Evolutionary conservation across 371 early-diverging fungal genomes (phyloP), one percentile per base, ranked within the genome.

Genomic region (Mucor circinelloides): DNA sequence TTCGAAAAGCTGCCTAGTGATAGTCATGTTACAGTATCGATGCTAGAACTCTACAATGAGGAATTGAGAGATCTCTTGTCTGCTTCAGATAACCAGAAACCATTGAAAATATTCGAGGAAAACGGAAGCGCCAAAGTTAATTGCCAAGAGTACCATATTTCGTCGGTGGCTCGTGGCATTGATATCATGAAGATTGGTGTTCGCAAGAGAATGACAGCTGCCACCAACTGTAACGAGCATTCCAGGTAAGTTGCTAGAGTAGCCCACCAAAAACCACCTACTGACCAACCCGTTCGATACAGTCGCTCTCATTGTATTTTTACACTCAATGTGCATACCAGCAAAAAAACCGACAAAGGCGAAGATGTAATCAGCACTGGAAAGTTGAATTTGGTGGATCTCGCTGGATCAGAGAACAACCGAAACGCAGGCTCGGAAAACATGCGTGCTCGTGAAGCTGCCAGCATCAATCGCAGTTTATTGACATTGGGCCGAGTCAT

Each of bases 11-110:
- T 94, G 23, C 85, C 89, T 25, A 63, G 66, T 19, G 75, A 82
- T 50, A 71, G 75, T 0, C 85, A 91, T 3, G 94, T 94, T 6
- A 87, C 87, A 28, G 87, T 96, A 8, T 96, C 96, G 38, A 92
- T 93, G 64, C 82, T 98, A 34, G 99, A 99, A 79, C 87, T 99
- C 27, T 99, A 99, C 84, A 99, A 99, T 72, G 99, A 99, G 75
- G 96, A 98, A 42, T 84, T 99, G 58, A 87, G 90, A 30, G 99
- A 99, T 79, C 82, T 99, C 25, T 76, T 99, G 23, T 78, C 79
- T 2, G 70, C 73, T 7, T 72, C 76, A 27, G 84, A 87, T 54
- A 77, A 83, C 15, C 69, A 59, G 3, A 68, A 78, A 1, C 71
- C 70, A 0, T 60, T 82, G 7, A 87, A 86, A 40, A 89, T 93